phyloP scores from a whole-genome alignment of 2,329 filamentous ascomycete genomes.

The Chaetomiaceae sp. region DNA sequence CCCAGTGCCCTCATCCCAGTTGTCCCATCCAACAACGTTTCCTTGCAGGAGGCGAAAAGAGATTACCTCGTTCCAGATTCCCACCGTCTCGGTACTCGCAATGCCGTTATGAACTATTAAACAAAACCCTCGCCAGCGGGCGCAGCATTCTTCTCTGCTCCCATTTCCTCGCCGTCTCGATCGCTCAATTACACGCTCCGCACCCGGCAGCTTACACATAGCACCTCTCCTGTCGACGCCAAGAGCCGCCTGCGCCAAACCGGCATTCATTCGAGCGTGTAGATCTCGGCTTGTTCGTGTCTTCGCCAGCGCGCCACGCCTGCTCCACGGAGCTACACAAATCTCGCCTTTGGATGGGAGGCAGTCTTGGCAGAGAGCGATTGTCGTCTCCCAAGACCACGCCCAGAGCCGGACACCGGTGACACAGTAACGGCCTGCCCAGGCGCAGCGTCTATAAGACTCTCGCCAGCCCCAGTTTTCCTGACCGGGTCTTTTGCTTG shows the following conservation, averaged over 20 bases:
- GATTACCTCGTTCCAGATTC: conserved; percentile 2
- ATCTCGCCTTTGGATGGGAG: conserved; percentile 21
- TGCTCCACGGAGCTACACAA: conserved; percentile 26
- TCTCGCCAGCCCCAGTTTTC: not conserved
- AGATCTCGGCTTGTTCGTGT: conserved; percentile 27
- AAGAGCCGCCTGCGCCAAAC: conserved; percentile 22
- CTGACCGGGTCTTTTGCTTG: too few species aligned
- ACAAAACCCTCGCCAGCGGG: conserved; percentile 21
- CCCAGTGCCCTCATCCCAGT: conserved; percentile 1
- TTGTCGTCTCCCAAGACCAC: conserved; percentile 17
- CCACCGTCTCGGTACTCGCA: conserved; percentile 6
- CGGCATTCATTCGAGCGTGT: conserved; percentile 21
- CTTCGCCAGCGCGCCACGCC: conserved; percentile 23
- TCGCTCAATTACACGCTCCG: too few species aligned
- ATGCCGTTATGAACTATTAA: conserved; percentile 28
- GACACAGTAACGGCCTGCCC: conserved; percentile 11
- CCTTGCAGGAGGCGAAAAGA: conserved; percentile 18
- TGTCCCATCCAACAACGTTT: conserved; percentile 3
- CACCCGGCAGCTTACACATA: too few species aligned
- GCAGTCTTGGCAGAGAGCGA: conserved; percentile 25
- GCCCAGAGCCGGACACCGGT: conserved; percentile 5
- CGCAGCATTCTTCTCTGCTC: conserved; percentile 7
- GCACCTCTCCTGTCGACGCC: too few species aligned
- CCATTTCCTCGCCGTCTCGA: conserved; percentile 7
- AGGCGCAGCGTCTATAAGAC: conserved; percentile 8